Percentiles rank a stretch among this genome's conserved stretches.
phyloP scores from a whole-genome alignment of 768 basidiomycete genomes.

The Suillus plorans region DNA sequence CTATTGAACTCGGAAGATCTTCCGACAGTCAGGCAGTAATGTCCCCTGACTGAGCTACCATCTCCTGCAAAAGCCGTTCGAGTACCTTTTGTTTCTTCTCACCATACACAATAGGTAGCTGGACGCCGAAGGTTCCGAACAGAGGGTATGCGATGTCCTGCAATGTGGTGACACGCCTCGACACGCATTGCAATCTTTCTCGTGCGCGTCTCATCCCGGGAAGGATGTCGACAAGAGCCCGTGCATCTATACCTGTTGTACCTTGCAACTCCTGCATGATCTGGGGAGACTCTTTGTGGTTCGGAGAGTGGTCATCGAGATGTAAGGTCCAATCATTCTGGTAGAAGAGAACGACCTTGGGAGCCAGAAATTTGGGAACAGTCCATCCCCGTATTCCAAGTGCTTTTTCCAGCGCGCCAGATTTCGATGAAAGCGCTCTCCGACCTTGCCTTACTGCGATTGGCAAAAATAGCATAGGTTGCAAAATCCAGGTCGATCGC shows the following conservation, averaged over 20 bases:
- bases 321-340: not conserved
- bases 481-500: not conserved
- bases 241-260: not conserved
- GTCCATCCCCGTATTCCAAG: not conserved
- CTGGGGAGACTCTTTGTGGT: not conserved
- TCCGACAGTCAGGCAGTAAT: too few relatives aligned
- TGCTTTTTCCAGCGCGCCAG: not conserved
- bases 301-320: not conserved
- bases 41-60: not conserved
- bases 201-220: not conserved
- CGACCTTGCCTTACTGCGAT: not conserved
- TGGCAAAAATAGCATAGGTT: not conserved
- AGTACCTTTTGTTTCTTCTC: not conserved
- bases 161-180: not conserved
- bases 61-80: not conserved
- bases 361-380: not conserved
- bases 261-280: not conserved
- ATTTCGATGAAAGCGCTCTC: not conserved
- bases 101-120: not conserved
- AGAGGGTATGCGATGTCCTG: not conserved
- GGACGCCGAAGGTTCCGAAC: not conserved
- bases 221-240: not conserved
- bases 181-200: not conserved
- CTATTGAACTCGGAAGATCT: too few relatives aligned
- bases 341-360: not conserved